A percentile compares a stretch with the other conserved stretches of the same genome.
phyloP scores from a whole-genome alignment of 257 asterid species.

The Fraxinus quadrangulata region DNA sequence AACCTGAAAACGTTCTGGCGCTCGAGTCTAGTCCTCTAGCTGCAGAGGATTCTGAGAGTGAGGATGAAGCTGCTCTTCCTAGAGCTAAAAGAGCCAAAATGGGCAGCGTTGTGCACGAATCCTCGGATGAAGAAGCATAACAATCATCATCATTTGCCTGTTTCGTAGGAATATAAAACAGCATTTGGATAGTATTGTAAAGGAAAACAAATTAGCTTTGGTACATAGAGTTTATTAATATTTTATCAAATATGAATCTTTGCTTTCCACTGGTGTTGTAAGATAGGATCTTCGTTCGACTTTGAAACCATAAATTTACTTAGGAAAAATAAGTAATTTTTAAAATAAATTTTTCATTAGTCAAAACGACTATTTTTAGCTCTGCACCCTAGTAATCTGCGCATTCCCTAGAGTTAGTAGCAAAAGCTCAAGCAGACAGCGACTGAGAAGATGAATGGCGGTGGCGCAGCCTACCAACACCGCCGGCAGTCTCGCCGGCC shows the following conservation, averaged over 20 bases:
- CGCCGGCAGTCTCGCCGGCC: neutral
- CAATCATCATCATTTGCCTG: neutral
- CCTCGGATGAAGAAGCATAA: constrained; percentile 61
- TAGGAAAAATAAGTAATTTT: too few species aligned
- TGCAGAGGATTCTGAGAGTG: constrained; percentile 48
- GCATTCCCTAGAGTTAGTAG: neutral
- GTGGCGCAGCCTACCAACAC: neutral
- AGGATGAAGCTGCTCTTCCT: constrained; percentile 40
- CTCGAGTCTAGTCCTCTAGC: constrained; percentile 36
- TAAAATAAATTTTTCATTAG: too few species aligned
- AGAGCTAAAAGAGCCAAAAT: constrained; percentile 52
- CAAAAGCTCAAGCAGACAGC: neutral
- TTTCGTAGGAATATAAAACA: neutral
- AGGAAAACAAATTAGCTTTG: neutral
- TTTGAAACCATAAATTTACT: neutral
- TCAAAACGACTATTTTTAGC: too few species aligned
- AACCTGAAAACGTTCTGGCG: constrained; percentile 20
- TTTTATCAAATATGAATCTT: neutral
- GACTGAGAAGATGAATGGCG: neutral
- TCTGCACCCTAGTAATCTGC: neutral
- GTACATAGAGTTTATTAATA: neutral
- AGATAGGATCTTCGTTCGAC: neutral
- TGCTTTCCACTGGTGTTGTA: neutral
- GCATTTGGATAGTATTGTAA: neutral
- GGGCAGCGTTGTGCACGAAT: constrained; percentile 52